These are phyloP conservation scores for Sungouiozyma ichnusensis DNA, from an alignment of 805 yeast species.

Conservation along the genomic window DNA sequence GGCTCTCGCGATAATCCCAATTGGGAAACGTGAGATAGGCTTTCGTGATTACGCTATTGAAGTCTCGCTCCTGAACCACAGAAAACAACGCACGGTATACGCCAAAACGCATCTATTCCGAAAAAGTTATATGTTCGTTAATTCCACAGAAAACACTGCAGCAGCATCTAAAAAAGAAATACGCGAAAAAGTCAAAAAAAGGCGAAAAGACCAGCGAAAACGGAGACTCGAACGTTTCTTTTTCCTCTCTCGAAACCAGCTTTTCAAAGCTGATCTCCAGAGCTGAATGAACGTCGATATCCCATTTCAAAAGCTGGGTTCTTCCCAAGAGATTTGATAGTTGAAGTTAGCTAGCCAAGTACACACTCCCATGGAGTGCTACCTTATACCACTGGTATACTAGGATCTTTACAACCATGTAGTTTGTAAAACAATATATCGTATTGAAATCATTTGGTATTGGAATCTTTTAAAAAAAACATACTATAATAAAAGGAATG, in stretches of 20 bases:
- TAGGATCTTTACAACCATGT: too few species aligned
- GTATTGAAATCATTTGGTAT: background rate
- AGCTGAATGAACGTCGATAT: too few species aligned
- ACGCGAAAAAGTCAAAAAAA: background rate
- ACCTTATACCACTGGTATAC: too few species aligned
- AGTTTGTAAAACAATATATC: background rate
- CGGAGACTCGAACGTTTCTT: background rate
- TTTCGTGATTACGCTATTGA: background rate
- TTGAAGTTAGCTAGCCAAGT: too few species aligned
- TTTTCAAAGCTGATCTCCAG: too few species aligned
- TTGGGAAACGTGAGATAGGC: too few species aligned
- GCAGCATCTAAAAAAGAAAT: background rate
- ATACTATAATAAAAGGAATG: slow-evolving; percentile 9
- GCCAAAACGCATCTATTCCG: background rate
- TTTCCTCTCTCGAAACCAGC: too few species aligned
- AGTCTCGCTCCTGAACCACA: background rate
- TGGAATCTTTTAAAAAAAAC: background rate
- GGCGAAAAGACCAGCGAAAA: background rate
- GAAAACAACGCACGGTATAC: background rate
- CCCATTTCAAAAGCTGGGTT: too few species aligned
- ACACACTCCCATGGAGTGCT: too few species aligned
- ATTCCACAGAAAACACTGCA: background rate
- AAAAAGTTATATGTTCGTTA: background rate
- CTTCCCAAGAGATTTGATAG: too few species aligned
- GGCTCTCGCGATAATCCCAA: too few species aligned